Conservation (phyloP, 352 stramenopile species). For the Phytophthora nicotianae region DNA sequence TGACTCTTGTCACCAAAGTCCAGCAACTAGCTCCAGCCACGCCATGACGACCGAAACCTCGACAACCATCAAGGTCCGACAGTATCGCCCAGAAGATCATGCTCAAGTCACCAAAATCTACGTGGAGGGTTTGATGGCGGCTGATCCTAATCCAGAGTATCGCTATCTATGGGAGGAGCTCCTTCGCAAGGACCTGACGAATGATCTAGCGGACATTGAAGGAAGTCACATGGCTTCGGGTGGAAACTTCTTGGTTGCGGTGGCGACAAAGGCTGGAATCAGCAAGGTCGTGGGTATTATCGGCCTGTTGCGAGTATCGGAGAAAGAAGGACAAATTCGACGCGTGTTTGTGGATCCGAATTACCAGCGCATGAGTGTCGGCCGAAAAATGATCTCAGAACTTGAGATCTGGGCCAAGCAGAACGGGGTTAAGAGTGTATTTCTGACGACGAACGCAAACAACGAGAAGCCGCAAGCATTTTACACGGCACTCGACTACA, state of each 20-base stretch:
- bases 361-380: slow-evolving; percentile 30
- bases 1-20: background rate
- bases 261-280: slow-evolving; percentile 1
- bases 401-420: slow-evolving; percentile 22
- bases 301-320: slow-evolving; percentile 20
- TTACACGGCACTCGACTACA: slow-evolving; percentile 33
- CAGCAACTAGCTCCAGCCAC: background rate
- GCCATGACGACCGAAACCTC: background rate
- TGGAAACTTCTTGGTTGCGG: slow-evolving; percentile 36
- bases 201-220: slow-evolving; percentile 17
- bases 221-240: slow-evolving; percentile 20
- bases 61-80: slow-evolving; percentile 13
- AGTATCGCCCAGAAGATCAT: slow-evolving; percentile 30
- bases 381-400: slow-evolving; percentile 25
- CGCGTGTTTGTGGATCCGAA: slow-evolving; percentile 36
- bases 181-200: slow-evolving; percentile 8
- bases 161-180: slow-evolving; percentile 6
- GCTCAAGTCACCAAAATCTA: slow-evolving; percentile 24
- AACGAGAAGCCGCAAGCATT: slow-evolving; percentile 18
- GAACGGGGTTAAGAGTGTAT: slow-evolving; percentile 20
- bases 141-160: slow-evolving; percentile 5
- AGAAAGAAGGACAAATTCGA: slow-evolving; percentile 25
- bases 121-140: slow-evolving; percentile 4
- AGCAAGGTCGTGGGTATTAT: slow-evolving; percentile 31
- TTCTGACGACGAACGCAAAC: slow-evolving; percentile 27